Base-by-base conservation (phyloP, 176 grass and related monocot genomes). In the Zoysia pacifica region DNA sequence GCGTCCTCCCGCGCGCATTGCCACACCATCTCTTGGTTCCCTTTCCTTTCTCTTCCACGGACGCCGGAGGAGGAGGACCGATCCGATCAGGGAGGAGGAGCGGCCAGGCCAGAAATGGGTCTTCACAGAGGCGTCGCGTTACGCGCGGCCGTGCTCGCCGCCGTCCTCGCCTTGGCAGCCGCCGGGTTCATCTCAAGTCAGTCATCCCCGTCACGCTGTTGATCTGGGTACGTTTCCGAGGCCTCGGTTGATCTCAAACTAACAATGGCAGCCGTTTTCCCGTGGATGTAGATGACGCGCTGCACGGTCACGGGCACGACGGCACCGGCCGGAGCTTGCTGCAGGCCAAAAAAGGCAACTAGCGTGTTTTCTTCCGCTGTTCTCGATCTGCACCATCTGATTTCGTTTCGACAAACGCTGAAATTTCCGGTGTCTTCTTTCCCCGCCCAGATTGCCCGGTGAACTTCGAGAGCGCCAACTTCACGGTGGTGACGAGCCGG, bases 391-490 rank as follows among this genome's bases (percentile, higher is more conserved):
- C 19, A 55, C 39, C 45, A 10, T 11, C 14, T 4, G 20, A 16
- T 44, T 64, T 46, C 4, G 4, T 51, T 1, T 3, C 43, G 36
- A 12, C 20, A 7, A 37, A 50, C 5, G 4, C 36, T 62, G 5
- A 62, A 10, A 2, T 11, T 11, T 35, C 11, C 20, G 4, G 3
- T 35, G 3, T 62, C 28, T 62, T 9, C 1, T 49, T 9, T 2
- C 9, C 48, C 11, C 5, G 12, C 2, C 66, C 87, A 95, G 93
- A 79, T 74, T 95, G 93, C 68, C 87, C 89, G 14, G 87, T 92
- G 74, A 92, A 69, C 79, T 95, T 95, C 50, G 78, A 95, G 79
- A 74, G 69, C 51, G 62, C 69, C 48, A 95, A 95, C 85, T 95
- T 92, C 90, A 92, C 93, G 28, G 35, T 88, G 11, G 74, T 95